Base-by-base conservation (phyloP, 2,329 filamentous ascomycete genomes). In the Fusarium abutilonis region DNA sequence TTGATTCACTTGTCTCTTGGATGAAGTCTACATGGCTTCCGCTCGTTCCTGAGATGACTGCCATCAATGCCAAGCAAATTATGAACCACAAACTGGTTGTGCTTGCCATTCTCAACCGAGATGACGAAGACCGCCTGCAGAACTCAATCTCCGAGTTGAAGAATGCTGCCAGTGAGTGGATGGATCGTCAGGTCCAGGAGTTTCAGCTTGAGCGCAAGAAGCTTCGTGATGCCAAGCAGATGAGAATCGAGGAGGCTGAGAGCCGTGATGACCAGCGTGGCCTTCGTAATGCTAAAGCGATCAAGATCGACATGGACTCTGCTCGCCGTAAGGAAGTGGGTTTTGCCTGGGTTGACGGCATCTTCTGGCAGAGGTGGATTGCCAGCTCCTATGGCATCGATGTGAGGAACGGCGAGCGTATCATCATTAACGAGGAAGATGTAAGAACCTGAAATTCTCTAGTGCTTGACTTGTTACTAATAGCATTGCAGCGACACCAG, bases 321-420 rank as follows among this genome's bases (percentile, higher is more conserved):
- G 86, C 92, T 48, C 88, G 93, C 72, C 89, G 89, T 68, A 96
- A 94, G 75, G 91, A 96, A 73, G 93, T 98, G 38, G 86, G 87
- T 9, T 99, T 99, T 76, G 95, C 95, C 11, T 99, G 95, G 95
- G 92, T 98, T 11, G 95, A 99, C 74, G 93, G 93, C 46, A 86
- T 92, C 8, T 98, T 98, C 76, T 99, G 95, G 95, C 93, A 98
- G 77, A 86, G 94, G 61, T 99, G 95, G 95, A 87, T 99, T 64
- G 86, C 90, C 67, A 93, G 89, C n/a, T 97, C 94, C 0, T 99
- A 96, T 72, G 94, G 94, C 51, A 90, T 98, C 67, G 91, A 96
- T 69, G 88, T 95, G 60, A 88, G 85, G 72, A 88, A 95, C 62
- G 93, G 94, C 43, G 95, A 98, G 76, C 87, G 92, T 62, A 91